Conservation (phyloP, 2,329 filamentous ascomycete genomes). For the Beauveria pseudobassiana region DNA sequence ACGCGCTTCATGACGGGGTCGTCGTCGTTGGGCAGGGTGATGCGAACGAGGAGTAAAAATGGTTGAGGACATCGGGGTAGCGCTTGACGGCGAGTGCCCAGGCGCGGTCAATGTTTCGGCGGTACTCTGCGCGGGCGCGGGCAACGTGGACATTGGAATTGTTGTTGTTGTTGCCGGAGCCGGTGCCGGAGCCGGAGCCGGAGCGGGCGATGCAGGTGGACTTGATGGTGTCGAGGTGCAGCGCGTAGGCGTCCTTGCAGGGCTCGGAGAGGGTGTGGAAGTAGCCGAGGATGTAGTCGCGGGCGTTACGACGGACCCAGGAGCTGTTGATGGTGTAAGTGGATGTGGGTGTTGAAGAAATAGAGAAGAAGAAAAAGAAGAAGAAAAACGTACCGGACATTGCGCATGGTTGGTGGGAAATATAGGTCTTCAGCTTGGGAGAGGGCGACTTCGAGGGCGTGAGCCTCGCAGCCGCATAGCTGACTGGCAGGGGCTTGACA, state of each 20-base stretch:
- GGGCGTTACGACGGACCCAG: slow-evolving; percentile 59
- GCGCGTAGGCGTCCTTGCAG: slow-evolving; percentile 49
- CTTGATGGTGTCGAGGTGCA: slow-evolving; percentile 48
- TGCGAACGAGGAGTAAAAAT: slow-evolving; percentile 67
- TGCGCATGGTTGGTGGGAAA: slow-evolving; percentile 54
- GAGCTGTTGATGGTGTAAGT: slow-evolving; percentile 30
- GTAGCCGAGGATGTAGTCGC: slow-evolving; percentile 61
- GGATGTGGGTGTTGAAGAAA: background rate
- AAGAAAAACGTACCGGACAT: slow-evolving; percentile 48
- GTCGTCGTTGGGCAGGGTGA: slow-evolving; percentile 57
- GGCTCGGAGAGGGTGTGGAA: slow-evolving; percentile 54
- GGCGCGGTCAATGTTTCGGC: slow-evolving; percentile 70
- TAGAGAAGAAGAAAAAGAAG: slow-evolving; percentile 4
- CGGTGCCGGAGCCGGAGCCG: slow-evolving; percentile 19
- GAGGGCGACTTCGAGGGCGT: slow-evolving; percentile 54
- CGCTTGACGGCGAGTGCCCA: slow-evolving; percentile 68
- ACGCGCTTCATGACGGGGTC: slow-evolving; percentile 48
- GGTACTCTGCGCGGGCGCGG: slow-evolving; percentile 58
- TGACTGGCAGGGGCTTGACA: slow-evolving; percentile 52
- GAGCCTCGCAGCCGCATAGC: slow-evolving; percentile 59
- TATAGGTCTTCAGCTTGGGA: slow-evolving; percentile 55
- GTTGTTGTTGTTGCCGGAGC: too few relatives aligned
- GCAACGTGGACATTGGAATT: slow-evolving; percentile 17
- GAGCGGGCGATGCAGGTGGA: slow-evolving; percentile 51
- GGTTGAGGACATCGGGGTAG: slow-evolving; percentile 76